Conservation (phyloP, 495 filamentous ascomycete genomes). For the Ramalina intermedia region DNA sequence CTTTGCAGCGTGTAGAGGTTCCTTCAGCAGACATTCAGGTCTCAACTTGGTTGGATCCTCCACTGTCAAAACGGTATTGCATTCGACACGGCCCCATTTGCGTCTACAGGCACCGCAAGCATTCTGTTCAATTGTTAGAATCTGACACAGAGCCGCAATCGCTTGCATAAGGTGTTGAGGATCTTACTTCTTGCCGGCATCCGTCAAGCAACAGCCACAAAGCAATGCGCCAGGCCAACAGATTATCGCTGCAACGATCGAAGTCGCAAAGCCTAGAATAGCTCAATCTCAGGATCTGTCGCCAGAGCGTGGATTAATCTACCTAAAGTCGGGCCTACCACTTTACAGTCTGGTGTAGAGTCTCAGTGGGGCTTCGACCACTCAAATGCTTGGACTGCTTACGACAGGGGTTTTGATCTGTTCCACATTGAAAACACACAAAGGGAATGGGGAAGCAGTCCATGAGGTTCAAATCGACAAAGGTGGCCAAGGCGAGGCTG, state of each 20-base stretch:
- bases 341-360: constrained; percentile 29
- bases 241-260: constrained; percentile 38
- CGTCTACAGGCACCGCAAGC: constrained; percentile 38
- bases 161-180: not conserved
- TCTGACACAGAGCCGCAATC: constrained; percentile 7
- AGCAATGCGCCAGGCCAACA: constrained; percentile 46
- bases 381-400: not conserved
- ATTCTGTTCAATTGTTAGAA: constrained; percentile 23
- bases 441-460: constrained; percentile 28
- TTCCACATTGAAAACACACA: constrained; percentile 38
- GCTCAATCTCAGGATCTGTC: not conserved
- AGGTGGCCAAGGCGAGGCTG: not conserved
- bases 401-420: constrained; percentile 45
- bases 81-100: constrained; percentile 38
- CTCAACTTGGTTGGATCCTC: too few species aligned
- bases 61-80: constrained; percentile 35
- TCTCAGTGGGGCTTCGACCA: not conserved
- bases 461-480: not conserved
- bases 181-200: constrained; percentile 41
- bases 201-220: constrained; percentile 43
- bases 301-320: constrained; percentile 5
- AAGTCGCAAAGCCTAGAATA: constrained; percentile 27
- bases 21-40: too few species aligned
- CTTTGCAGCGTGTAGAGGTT: too few species aligned
- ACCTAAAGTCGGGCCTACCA: constrained; percentile 46